Base-by-base conservation (phyloP, 2,329 filamentous ascomycete species). In the Waltergamsia citrina region DNA sequence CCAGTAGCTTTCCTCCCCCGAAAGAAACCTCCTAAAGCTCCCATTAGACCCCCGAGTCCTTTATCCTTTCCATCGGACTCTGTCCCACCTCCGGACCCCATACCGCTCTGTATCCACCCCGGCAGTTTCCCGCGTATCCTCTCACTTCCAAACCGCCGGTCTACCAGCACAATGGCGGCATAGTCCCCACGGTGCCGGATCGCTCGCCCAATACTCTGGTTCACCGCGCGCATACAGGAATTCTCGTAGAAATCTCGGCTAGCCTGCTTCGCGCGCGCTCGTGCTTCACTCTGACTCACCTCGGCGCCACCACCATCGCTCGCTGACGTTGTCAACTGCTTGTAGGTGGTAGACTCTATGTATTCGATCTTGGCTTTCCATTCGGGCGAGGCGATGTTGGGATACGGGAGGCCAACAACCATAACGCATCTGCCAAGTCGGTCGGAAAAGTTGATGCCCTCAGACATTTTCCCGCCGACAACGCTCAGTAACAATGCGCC, bases 361-460 rank as follows among this genome's bases (percentile, higher is more conserved):
- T 95, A 88, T 50, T 85, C 78, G 51, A 92, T 78, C 54, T 90
- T 90, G 0, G 90, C 86, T 54, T 85, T 87, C 90, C 90, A 96
- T 49, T 95, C 86, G 2, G 87, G 79, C 8, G 83, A 86, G 45
- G 84, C 76, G 34, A 87, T 78, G 46, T 96, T 98, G 0, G 92
- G 87, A 46, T 93, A 98, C 0, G 92, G 92, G 4, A 98, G 63
- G 0, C 92, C 92, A 11, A 96, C 75, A n/a, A 96, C 82, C 11
- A 94, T 65, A 7, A 98, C 87, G 35, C 85, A 90, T 18, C 92
- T 79, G 2, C 92, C 92, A 1, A 98, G 75, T 4, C 72, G 69
- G 59, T 98, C 88, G 1, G 85, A 90, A 62, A 98, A 98, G 59
- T 98, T 98, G 62, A 98, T 98, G 43, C 92, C 92, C 59, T 98